These are phyloP conservation scores for Mucor plumbeus DNA, from an alignment of 371 early-diverging fungal species.

Conservation along the genomic window DNA sequence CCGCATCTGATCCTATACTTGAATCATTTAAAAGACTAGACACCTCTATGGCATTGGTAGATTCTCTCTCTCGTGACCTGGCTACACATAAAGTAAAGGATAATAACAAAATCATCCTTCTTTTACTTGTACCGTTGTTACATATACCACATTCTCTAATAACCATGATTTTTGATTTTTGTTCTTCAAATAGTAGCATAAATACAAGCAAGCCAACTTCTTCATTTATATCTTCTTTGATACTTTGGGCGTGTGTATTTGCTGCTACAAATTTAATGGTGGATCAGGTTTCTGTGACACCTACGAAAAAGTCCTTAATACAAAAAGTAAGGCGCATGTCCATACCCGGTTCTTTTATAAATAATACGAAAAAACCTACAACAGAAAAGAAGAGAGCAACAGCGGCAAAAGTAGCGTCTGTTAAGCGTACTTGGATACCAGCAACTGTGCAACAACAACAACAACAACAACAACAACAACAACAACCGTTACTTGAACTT, in stretches of 20 bases:
- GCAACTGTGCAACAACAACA: slow-evolving; percentile 15
- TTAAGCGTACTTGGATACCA: slow-evolving; percentile 23
- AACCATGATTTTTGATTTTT: slow-evolving; percentile 40
- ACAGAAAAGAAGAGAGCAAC: background rate
- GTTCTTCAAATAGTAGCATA: slow-evolving; percentile 7
- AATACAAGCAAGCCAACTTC: background rate
- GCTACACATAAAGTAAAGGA: slow-evolving; percentile 23
- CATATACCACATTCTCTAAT: slow-evolving; percentile 48
- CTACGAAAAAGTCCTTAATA: slow-evolving; percentile 7
- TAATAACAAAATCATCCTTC: slow-evolving; percentile 11
- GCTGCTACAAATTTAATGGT: slow-evolving; percentile 41
- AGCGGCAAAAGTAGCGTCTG: background rate
- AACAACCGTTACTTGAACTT: background rate
- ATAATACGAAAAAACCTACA: slow-evolving; percentile 1
- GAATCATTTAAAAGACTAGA: slow-evolving; percentile 51
- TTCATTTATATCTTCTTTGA: slow-evolving; percentile 31
- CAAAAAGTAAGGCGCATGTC: slow-evolving; percentile 20
- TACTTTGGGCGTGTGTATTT: slow-evolving; percentile 48
- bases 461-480: slow-evolving; percentile 1
- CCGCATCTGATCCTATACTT: slow-evolving; percentile 27
- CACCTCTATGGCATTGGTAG: slow-evolving; percentile 49
- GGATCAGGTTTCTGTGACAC: slow-evolving; percentile 26
- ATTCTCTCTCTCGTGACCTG: slow-evolving; percentile 53
- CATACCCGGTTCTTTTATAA: slow-evolving; percentile 32
- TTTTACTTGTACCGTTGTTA: slow-evolving; percentile 40